Conservation (phyloP, 495 filamentous ascomycete genomes). For the Aspergillus indologenus region DNA sequence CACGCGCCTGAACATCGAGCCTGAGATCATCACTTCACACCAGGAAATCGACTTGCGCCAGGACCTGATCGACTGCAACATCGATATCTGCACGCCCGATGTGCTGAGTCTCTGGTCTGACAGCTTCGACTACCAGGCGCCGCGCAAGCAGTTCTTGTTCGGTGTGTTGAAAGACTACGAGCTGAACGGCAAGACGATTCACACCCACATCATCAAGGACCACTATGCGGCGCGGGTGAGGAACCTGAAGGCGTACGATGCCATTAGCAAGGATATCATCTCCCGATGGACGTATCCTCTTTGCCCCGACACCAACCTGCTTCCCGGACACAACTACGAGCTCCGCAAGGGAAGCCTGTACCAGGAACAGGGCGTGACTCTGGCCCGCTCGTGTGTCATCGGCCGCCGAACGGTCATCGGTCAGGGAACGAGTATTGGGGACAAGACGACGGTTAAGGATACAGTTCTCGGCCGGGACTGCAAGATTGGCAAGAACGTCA, state of each 20-base stretch:
- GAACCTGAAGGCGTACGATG: slow-evolving; percentile 85
- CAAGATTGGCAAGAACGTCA: slow-evolving; percentile 78
- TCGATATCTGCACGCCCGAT: slow-evolving; percentile 97
- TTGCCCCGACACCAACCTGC: slow-evolving; percentile 82
- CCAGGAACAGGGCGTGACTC: slow-evolving; percentile 64
- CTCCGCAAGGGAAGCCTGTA: slow-evolving; percentile 63
- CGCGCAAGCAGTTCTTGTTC: slow-evolving; percentile 82
- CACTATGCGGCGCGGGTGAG: slow-evolving; percentile 77
- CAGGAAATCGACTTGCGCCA: slow-evolving; percentile 73
- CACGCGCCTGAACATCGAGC: slow-evolving; percentile 65
- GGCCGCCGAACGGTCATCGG: slow-evolving; percentile 71
- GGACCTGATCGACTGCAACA: slow-evolving; percentile 89
- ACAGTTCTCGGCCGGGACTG: slow-evolving; percentile 81
- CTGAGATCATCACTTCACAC: slow-evolving; percentile 62
- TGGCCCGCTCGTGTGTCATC: slow-evolving; percentile 68
- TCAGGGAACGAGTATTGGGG: slow-evolving; percentile 68
- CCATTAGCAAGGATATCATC: slow-evolving; percentile 84
- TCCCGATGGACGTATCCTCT: slow-evolving; percentile 90
- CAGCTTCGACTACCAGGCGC: slow-evolving; percentile 92
- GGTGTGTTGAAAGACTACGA: slow-evolving; percentile 96
- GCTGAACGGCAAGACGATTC: slow-evolving; percentile 91
- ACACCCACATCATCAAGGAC: slow-evolving; percentile 79
- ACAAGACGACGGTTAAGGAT: slow-evolving; percentile 62
- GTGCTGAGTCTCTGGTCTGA: slow-evolving; percentile 94
- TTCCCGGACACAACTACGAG: slow-evolving; percentile 71